Evolutionary conservation across 2,329 filamentous ascomycete genomes (phyloP), one percentile per base, ranked within the genome.

Genomic region (Microcyclospora pomicola): DNA sequence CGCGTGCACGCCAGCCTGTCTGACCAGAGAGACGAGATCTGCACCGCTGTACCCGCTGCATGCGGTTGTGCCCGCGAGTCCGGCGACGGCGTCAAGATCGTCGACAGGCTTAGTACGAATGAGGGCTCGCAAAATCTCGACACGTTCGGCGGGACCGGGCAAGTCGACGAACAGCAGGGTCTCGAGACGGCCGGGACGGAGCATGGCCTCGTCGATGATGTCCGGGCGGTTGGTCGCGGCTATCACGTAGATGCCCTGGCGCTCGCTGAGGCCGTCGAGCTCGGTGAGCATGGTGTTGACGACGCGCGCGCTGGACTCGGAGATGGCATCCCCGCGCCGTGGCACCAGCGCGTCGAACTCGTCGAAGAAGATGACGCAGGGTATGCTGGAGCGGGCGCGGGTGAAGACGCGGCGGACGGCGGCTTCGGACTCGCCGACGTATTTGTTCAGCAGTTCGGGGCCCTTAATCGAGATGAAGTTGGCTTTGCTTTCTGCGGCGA

Each of bases 401-500:
- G 79, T 75, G 60, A 98, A 98, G 0, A 96, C 81, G 57, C 93
- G 85, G 15, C 91, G 78, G 1, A 98, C 82, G 0, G 87, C 84
- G 9, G 88, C 80, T 63, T 98, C 91, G 6, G 84, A 92, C 61
- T 98, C 91, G 48, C 91, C 91, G 9, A 98, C 87, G 57, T 88
- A 98, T 56, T 96, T 98, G 68, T 96, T 96, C 33, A 98, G 72
- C 9, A 98, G 69, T 58, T 98, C 91, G 0, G 91, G 91, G 0
- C 91, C 91, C 61, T 95, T 95, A 62, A 98, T 85, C 37, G 85
- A 86, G 61, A 98, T 98, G 66, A 98, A 98, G 61, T 94, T 96
- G 34, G 91, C 91, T 58, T 88, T 85, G 6, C 82, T 87, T 58
- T 94, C 86, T 59, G 93, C 93, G 39, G 91, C 91, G 4, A 95